phyloP scores from a whole-genome alignment of 2,329 filamentous ascomycete species.

The Calonectria ilicicola region DNA sequence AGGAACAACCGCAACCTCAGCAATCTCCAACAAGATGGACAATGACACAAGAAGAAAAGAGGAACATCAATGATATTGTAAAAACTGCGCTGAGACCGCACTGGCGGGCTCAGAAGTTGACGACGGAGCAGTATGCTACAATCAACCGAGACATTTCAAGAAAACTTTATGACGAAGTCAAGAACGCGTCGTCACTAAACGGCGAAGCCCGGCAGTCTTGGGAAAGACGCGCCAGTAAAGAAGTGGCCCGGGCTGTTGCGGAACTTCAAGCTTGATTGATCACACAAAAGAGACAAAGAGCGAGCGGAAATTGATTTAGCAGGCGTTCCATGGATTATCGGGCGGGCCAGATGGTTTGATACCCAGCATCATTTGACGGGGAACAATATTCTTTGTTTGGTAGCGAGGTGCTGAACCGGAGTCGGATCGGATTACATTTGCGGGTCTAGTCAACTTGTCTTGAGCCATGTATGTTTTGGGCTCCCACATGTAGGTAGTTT shows the following conservation, averaged over 20 bases:
- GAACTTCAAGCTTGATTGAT: conserved; percentile 60
- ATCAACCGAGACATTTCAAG: conserved; percentile 93
- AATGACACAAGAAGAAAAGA: conserved; percentile 86
- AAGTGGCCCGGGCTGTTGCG: conserved; percentile 82
- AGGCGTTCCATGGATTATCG: conserved; percentile 45
- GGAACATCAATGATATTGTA: conserved; percentile 90
- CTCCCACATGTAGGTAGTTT: conserved; percentile 33
- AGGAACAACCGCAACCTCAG: conserved; percentile 55
- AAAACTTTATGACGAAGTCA: conserved; percentile 81
- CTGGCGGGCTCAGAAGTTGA: conserved; percentile 83
- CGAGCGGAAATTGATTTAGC: conserved; percentile 40
- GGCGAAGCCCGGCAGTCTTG: conserved; percentile 75
- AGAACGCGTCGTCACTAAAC: conserved; percentile 68
- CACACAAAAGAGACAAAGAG: conserved; percentile 35
- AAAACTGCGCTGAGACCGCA: conserved; percentile 84
- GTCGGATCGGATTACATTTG: conserved; percentile 34
- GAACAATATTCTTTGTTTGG: conserved; percentile 42
- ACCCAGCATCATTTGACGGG: conserved; percentile 48
- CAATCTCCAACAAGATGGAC: conserved; percentile 73
- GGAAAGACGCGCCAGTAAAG: conserved; percentile 81
- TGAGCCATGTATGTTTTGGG: conserved; percentile 27
- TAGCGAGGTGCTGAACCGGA: conserved; percentile 42
- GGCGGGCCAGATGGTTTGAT: conserved; percentile 46
- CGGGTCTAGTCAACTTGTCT: conserved; percentile 33
- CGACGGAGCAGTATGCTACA: conserved; percentile 88